Evolutionary conservation across 495 filamentous ascomycete genomes (phyloP), one percentile per base, ranked within the genome.

Genomic region (Filosporella fistucella): DNA sequence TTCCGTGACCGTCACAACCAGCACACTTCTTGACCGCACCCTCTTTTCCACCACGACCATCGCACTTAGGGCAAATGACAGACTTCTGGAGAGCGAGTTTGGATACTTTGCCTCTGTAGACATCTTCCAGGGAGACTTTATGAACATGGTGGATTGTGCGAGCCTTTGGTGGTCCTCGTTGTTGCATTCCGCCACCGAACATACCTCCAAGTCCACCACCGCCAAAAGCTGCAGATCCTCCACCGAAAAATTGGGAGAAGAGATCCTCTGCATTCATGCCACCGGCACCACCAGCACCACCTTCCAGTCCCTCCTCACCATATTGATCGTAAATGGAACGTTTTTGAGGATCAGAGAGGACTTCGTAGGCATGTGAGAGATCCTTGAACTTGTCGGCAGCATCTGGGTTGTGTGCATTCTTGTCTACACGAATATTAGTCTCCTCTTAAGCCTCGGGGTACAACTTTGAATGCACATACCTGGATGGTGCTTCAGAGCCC

Each of bases 301-400:
- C 90, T 68, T 95, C 89, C 21, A 99, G 77, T 45, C 93, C 93
- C 56, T 94, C 90, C 69, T 97, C 89, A 57, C 93, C 93, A 83
- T 91, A 95, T 59, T 96, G 89, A 61, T 99, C 93, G 66, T 99
- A 99, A 48, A 96, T 59, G 51, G 76, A 65, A 53, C 93, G 87
- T 75, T 96, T 96, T 67, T 97, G 81, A 21, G 86, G 67, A 58
- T 99, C 94, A 49, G 85, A 90, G 17, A 99, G 81, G 53, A 88
- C 78, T 70, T 99, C 94, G 66, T 96, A 97, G 25, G 93, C 93
- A 55, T 90, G 84, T 44, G 88, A 94, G 39, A 97, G 76, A 59
- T 96, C 91, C 72, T 97, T 96, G 81, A 99, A 97, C 66, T 96
- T 97, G 42, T 96, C 89, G 43, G 89, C 88, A 34, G 93, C 89